Percentiles rank a stretch among this genome's conserved stretches.
Conservation (phyloP, 257 asterid genomes). For the Nicotiana paniculata region DNA sequence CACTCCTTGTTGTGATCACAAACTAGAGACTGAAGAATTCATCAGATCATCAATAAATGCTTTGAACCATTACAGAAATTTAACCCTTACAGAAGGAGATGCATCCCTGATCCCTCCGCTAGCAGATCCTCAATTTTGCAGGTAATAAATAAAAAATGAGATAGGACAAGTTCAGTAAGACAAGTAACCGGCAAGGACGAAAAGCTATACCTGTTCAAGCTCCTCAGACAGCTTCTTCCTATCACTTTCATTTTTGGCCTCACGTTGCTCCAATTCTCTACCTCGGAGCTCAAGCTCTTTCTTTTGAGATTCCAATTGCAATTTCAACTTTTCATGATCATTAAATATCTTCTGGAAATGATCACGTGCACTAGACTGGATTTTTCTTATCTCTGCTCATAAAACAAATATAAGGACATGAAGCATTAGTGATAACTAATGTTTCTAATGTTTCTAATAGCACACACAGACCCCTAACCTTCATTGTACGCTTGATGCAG, state of each 20-base stretch:
- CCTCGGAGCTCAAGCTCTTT: slow-evolving; percentile 44
- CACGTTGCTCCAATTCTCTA: slow-evolving; percentile 43
- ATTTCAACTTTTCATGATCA: slow-evolving; percentile 49
- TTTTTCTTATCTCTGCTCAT: slow-evolving; percentile 54
- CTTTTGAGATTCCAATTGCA: slow-evolving; percentile 48
- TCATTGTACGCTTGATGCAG: slow-evolving; percentile 49
- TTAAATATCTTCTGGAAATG: slow-evolving; percentile 39
- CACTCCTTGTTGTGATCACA: not conserved
- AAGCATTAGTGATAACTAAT: slow-evolving; percentile 7
- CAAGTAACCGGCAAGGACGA: not conserved
- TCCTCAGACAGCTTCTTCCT: slow-evolving; percentile 48
- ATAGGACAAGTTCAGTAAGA: not conserved
- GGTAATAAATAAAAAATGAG: not conserved
- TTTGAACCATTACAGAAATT: not conserved
- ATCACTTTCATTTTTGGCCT: slow-evolving; percentile 54
- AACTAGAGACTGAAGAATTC: not conserved
- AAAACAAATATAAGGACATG: slow-evolving; percentile 5
- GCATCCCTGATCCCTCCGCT: not conserved
- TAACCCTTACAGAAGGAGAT: not conserved
- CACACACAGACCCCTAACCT: slow-evolving; percentile 31
- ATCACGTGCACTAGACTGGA: slow-evolving; percentile 44
- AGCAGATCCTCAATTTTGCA: not conserved
- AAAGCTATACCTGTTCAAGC: slow-evolving; percentile 49
- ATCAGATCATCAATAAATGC: not conserved
- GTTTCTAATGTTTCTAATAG: slow-evolving; percentile 2